Conservation (phyloP, 2,329 filamentous ascomycete species). For the Botryotinia convoluta region DNA sequence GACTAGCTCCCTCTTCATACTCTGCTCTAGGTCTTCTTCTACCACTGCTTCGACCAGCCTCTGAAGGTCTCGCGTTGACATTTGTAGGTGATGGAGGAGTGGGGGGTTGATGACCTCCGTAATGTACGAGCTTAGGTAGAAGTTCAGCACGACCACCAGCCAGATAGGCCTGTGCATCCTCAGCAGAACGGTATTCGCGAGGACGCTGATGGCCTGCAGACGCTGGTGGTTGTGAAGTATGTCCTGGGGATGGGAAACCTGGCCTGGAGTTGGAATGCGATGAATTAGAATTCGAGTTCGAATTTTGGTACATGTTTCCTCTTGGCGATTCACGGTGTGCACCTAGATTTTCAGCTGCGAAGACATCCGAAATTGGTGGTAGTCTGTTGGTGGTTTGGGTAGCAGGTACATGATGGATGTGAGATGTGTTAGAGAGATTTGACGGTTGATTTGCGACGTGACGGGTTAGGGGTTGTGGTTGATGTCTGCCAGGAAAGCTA, state of each 20-base stretch:
- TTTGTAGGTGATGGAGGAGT: conserved; percentile 64
- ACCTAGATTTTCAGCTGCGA: conserved; percentile 71
- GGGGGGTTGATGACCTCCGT: conserved; percentile 88
- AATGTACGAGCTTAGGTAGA: conserved; percentile 90
- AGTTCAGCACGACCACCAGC: conserved; percentile 90
- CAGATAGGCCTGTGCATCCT: conserved; percentile 89
- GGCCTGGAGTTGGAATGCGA: conserved; percentile 63
- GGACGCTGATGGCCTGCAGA: conserved; percentile 56
- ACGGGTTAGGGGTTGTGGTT: conserved; percentile 71
- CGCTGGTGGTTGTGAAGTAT: conserved; percentile 49
- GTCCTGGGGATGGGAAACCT: conserved; percentile 72
- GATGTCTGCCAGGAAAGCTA: conserved; percentile 88
- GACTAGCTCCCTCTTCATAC: conserved; percentile 89
- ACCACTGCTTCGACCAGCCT: conserved; percentile 50
- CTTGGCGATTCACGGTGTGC: conserved; percentile 51
- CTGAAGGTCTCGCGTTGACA: conserved; percentile 33
- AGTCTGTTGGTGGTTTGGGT: conserved; percentile 88
- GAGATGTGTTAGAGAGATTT: conserved; percentile 77
- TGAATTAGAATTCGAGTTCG: conserved; percentile 49
- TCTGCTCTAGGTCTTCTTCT: conserved; percentile 81
- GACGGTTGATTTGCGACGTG: conserved; percentile 80
- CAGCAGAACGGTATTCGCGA: conserved; percentile 90
- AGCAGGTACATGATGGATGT: conserved; percentile 87
- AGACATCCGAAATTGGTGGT: conserved; percentile 92
- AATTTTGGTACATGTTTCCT: conserved; percentile 29